A percentile compares a stretch with the other conserved stretches of the same genome.
Conservation (phyloP, 164 flowering plant genomes). For the Aristolochia californica region DNA sequence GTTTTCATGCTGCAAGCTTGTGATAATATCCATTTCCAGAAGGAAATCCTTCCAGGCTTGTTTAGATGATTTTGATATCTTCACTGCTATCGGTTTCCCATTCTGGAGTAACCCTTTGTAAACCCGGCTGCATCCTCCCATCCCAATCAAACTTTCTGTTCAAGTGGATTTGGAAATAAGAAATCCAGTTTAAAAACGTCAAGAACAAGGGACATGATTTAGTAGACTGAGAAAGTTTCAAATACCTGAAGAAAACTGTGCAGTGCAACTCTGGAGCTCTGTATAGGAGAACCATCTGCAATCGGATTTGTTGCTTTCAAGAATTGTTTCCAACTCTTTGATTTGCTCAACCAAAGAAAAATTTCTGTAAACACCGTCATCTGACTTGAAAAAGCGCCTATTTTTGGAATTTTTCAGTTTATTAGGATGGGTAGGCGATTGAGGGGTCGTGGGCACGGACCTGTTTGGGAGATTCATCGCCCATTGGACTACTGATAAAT, state of each 20-base stretch:
- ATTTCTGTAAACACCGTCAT: slow-evolving; percentile 6
- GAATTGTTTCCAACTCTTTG: slow-evolving; percentile 31
- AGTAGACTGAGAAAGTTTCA: not conserved
- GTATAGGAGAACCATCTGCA: slow-evolving; percentile 47
- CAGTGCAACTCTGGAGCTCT: slow-evolving; percentile 38
- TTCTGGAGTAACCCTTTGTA: slow-evolving; percentile 66
- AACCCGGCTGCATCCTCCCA: slow-evolving; percentile 71
- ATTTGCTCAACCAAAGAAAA: slow-evolving; percentile 17
- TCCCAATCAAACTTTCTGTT: slow-evolving; percentile 71
- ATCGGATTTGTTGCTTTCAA: slow-evolving; percentile 26
- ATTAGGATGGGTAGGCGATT: not conserved
- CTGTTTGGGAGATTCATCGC: slow-evolving; percentile 44
- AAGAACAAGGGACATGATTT: not conserved
- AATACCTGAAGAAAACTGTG: slow-evolving; percentile 63
- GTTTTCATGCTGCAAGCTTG: slow-evolving; percentile 49
- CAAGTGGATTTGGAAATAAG: not conserved
- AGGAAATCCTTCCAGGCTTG: slow-evolving; percentile 58
- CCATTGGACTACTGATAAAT: slow-evolving; percentile 52
- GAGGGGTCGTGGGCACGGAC: slow-evolving; percentile 15
- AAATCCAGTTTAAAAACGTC: not conserved
- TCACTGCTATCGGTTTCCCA: slow-evolving; percentile 69
- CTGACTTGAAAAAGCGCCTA: not conserved
- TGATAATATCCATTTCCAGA: slow-evolving; percentile 62
- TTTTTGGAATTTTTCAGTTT: too few relatives aligned
- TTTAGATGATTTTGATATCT: slow-evolving; percentile 47